Evolutionary conservation across 805 yeast species (phyloP).

Genomic region (Grigorovia humatica): DNA sequence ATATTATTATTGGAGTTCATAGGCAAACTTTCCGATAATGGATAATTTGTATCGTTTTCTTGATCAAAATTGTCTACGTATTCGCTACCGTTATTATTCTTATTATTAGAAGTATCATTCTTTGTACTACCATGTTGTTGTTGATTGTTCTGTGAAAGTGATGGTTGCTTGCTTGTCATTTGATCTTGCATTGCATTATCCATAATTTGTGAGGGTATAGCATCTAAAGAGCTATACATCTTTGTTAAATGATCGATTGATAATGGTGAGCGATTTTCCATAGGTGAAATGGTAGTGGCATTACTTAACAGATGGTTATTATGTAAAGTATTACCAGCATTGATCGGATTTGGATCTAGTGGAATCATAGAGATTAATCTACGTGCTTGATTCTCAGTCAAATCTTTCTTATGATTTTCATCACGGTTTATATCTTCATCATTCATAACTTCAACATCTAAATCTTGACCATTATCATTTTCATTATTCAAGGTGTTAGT

Average conservation of each 20-base stretch:
- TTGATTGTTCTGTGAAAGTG: neutral
- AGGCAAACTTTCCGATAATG: neutral
- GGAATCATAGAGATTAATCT: conserved; percentile 71
- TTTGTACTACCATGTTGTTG: neutral
- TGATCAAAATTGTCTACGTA: neutral
- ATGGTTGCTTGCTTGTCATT: neutral
- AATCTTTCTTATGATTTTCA: neutral
- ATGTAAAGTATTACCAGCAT: conserved; percentile 18
- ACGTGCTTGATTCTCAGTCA: conserved; percentile 36
- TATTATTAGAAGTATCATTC: neutral
- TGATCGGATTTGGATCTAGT: conserved; percentile 71
- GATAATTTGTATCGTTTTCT: neutral
- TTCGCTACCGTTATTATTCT: neutral
- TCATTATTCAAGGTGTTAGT: conserved; percentile 2
- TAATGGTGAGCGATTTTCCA: neutral
- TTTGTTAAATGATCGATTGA: conserved; percentile 1
- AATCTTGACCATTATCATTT: conserved; percentile 8
- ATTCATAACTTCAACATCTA: conserved; percentile 29
- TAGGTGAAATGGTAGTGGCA: conserved; percentile 4
- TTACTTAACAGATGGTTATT: conserved; percentile 3
- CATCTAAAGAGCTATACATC: neutral
- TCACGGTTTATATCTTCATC: conserved; percentile 19
- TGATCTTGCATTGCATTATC: neutral
- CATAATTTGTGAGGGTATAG: neutral
- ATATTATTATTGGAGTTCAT: neutral